These are phyloP conservation scores for Lasiosphaeriaceae sp. DNA, from an alignment of 495 filamentous ascomycete genomes.

Conservation along the genomic window DNA sequence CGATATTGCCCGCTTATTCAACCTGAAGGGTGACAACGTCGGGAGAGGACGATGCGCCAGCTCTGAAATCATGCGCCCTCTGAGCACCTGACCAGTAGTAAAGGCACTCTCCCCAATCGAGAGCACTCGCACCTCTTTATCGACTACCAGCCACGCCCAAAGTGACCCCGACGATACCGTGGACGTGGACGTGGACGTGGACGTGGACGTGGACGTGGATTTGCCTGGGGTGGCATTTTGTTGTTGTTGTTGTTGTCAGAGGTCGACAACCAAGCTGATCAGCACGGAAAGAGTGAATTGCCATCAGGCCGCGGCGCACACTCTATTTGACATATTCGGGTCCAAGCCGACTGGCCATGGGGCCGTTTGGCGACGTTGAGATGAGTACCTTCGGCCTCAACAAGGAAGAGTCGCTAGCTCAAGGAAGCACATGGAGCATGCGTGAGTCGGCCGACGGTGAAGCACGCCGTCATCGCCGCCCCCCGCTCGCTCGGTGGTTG, in stretches of 20 bases:
- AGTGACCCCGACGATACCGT: no score
- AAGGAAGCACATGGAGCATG: conserved; percentile 36
- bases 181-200: no score
- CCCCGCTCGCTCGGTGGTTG: conserved; percentile 47
- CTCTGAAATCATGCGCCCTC: background rate
- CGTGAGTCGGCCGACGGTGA: conserved; percentile 30
- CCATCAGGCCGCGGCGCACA: background rate
- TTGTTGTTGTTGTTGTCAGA: no score
- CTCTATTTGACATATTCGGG: background rate
- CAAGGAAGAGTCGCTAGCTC: conserved; percentile 33
- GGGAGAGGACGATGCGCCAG: background rate
- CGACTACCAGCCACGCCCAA: background rate
- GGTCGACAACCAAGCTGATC: no score
- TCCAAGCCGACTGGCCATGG: conserved; percentile 1
- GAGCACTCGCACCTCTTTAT: no score
- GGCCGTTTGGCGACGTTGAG: conserved; percentile 14
- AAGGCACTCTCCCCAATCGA: background rate
- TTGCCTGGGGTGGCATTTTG: no score
- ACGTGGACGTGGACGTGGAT: no score
- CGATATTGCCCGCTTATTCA: background rate
- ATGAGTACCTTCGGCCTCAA: conserved; percentile 16
- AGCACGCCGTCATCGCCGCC: background rate
- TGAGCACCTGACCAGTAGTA: background rate
- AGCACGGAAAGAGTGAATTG: background rate
- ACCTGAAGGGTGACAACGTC: background rate